Conservation (phyloP, 2,329 filamentous ascomycete species). For the Diaporthe capsici region DNA sequence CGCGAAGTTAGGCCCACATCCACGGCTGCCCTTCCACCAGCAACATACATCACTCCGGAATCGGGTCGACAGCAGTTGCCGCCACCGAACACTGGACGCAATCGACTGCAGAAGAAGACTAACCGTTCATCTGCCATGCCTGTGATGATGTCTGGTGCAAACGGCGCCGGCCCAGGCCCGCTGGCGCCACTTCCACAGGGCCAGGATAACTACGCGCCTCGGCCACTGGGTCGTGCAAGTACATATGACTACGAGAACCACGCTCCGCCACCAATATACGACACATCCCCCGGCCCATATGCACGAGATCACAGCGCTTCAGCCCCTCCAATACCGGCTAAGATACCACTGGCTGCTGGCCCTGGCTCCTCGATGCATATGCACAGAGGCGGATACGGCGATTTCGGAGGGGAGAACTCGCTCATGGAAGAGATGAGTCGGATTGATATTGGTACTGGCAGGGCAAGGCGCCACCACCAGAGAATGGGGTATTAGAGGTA, state of each 20-base stretch:
- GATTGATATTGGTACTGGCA: constrained; percentile 75
- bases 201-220: constrained; percentile 63
- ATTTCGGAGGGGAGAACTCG: constrained; percentile 64
- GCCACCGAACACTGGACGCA: constrained; percentile 62
- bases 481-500: constrained; percentile 40
- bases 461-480: constrained; percentile 63
- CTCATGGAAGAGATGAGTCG: constrained; percentile 79
- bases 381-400: constrained; percentile 43
- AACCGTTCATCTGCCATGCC: constrained; percentile 61
- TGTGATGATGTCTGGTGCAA: constrained; percentile 49
- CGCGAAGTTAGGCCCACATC: constrained; percentile 64
- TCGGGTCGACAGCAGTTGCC: constrained; percentile 45
- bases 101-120: constrained; percentile 76
- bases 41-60: constrained; percentile 48
- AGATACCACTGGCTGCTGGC: constrained; percentile 71
- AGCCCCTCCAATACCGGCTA: constrained; percentile 77
- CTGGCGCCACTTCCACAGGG: constrained; percentile 67
- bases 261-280: constrained; percentile 52
- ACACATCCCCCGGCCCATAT: constrained; percentile 48
- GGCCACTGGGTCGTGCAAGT: constrained; percentile 60
- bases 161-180: constrained; percentile 59
- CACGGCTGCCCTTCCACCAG: constrained; percentile 53
- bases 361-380: constrained; percentile 54
- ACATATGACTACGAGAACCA: constrained; percentile 71
- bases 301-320: constrained; percentile 51